phyloP scores from a whole-genome alignment of 192 early-diverging fungal species.

The Backusella macrospora region DNA sequence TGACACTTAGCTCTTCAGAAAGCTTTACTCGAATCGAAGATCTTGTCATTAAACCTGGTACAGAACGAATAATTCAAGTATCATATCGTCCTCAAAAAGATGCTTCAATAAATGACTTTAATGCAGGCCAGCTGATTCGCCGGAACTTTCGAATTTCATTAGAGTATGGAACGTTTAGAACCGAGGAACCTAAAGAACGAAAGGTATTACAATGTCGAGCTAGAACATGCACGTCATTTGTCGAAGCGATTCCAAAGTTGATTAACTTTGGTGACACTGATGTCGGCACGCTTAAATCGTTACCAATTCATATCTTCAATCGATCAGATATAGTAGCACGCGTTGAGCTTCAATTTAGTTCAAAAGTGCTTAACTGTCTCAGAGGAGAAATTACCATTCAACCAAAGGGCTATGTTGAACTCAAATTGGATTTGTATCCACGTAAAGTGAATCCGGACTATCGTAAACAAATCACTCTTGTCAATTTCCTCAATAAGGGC shows the following conservation, averaged over 20 bases:
- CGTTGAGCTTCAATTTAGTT: slow-evolving; percentile 85
- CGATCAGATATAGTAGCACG: slow-evolving; percentile 82
- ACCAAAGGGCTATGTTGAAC: slow-evolving; percentile 72
- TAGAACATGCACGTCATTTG: slow-evolving; percentile 89
- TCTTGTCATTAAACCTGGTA: slow-evolving; percentile 79
- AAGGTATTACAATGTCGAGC: slow-evolving; percentile 91
- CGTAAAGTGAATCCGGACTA: slow-evolving; percentile 98
- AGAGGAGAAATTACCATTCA: slow-evolving; percentile 75
- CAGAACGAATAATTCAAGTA: slow-evolving; percentile 79
- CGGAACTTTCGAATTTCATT: slow-evolving; percentile 75
- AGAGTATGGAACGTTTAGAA: slow-evolving; percentile 51
- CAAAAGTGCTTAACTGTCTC: slow-evolving; percentile 88
- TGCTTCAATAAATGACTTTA: slow-evolving; percentile 59
- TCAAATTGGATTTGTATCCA: slow-evolving; percentile 95
- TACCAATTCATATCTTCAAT: slow-evolving; percentile 82
- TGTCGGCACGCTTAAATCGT: slow-evolving; percentile 89
- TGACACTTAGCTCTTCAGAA: slow-evolving; percentile 13
- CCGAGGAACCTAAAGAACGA: slow-evolving; percentile 53
- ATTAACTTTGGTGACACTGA: slow-evolving; percentile 97
- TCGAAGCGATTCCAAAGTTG: slow-evolving; percentile 80
- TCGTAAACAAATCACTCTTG: slow-evolving; percentile 92
- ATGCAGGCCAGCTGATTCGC: slow-evolving; percentile 70
- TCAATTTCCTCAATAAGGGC: slow-evolving; percentile 85
- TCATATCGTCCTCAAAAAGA: slow-evolving; percentile 78
- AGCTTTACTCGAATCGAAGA: slow-evolving; percentile 81